A percentile compares a stretch with the other conserved stretches of the same genome.
phyloP scores from a whole-genome alignment of 192 early-diverging fungal genomes.

The Chytriomyces sp. region DNA sequence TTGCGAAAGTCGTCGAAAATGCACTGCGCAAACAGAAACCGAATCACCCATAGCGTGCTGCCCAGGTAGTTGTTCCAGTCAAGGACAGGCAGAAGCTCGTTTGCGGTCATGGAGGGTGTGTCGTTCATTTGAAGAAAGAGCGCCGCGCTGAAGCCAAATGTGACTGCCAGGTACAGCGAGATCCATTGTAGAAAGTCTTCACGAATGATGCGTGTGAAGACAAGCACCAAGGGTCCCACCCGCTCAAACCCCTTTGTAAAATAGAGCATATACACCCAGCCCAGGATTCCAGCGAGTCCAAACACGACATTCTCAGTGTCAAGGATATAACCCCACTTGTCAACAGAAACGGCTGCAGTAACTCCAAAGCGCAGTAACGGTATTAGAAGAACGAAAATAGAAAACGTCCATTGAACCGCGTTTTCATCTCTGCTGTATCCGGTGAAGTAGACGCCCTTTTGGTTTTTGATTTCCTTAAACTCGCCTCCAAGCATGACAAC shows the following conservation, averaged over 20 bases:
- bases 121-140: constrained; percentile 38
- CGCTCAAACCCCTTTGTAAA: constrained; percentile 30
- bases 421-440: constrained; percentile 32
- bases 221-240: constrained; percentile 29
- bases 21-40: constrained; percentile 32
- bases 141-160: constrained; percentile 24
- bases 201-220: constrained; percentile 25
- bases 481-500: constrained; percentile 2
- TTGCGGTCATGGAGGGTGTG: not conserved
- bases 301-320: constrained; percentile 30
- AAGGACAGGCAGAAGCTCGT: constrained; percentile 16
- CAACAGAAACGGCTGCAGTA: not conserved
- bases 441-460: not conserved
- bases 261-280: constrained; percentile 30
- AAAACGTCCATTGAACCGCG: constrained; percentile 26
- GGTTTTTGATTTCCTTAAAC: not conserved
- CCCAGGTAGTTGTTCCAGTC: constrained; percentile 30
- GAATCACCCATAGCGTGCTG: constrained; percentile 17
- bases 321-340: constrained; percentile 7
- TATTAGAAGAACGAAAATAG: constrained; percentile 4
- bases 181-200: constrained; percentile 29
- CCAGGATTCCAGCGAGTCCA: constrained; percentile 23
- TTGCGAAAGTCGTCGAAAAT: constrained; percentile 27
- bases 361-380: constrained; percentile 23
- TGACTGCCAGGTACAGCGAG: constrained; percentile 4